Percentiles rank a stretch among this genome's conserved stretches.
phyloP scores from a whole-genome alignment of 2,329 filamentous ascomycete species.

The Cercospora berteroae region DNA sequence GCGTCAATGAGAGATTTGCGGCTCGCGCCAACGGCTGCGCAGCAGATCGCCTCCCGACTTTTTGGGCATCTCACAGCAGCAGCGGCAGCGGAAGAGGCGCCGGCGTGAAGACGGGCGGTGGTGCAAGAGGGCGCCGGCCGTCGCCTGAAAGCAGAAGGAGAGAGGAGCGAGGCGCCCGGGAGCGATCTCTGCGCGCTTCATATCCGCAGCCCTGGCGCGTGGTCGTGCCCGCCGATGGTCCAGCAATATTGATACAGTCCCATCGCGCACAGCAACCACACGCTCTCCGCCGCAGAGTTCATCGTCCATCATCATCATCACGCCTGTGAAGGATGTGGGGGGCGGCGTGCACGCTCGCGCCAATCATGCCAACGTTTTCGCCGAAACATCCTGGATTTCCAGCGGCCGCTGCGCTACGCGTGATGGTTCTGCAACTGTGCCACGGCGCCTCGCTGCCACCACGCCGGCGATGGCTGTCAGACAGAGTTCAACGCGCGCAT shows the following conservation, averaged over 20 bases:
- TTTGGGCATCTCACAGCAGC: neutral
- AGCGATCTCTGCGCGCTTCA: neutral
- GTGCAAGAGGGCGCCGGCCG: neutral
- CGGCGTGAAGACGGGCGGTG: neutral
- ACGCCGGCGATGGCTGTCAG: neutral
- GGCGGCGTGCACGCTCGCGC: neutral
- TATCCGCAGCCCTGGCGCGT: neutral
- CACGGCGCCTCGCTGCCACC: neutral
- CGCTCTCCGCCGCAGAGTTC: neutral
- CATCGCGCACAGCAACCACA: neutral
- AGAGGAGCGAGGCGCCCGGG: neutral
- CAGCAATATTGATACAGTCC: neutral
- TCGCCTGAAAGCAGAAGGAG: neutral
- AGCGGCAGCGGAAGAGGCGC: neutral
- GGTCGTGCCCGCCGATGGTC: neutral
- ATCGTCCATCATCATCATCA: neutral
- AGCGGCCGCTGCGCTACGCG: neutral
- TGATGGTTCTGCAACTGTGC: neutral
- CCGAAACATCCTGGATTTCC: neutral
- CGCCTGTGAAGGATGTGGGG: neutral
- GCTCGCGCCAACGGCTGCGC: constrained; percentile 8
- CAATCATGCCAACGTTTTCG: neutral
- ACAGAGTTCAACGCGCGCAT: neutral
- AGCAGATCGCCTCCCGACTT: neutral
- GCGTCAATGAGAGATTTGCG: neutral